These are phyloP conservation scores for Fusarium subtropicale DNA, from an alignment of 2,329 filamentous ascomycete genomes.

Conservation along the genomic window DNA sequence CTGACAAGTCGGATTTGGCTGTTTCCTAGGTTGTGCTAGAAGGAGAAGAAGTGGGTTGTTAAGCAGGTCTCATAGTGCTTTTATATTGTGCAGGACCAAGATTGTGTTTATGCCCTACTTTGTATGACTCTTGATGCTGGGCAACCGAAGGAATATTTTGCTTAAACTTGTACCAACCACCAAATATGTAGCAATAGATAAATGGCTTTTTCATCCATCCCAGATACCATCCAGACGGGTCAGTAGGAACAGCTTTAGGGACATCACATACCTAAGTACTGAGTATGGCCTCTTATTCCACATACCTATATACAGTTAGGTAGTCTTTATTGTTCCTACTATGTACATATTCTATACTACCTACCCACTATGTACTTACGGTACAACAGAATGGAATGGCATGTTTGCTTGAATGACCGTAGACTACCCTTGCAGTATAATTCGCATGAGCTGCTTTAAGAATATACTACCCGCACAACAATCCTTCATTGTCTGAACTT, in stretches of 20 bases:
- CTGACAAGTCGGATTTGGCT: no score
- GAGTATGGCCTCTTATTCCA: no score
- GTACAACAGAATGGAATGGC: background rate
- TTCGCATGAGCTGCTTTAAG: background rate
- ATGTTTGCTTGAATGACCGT: background rate
- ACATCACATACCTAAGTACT: background rate
- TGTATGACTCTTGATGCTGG: no score
- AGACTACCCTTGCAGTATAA: background rate
- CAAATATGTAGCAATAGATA: background rate
- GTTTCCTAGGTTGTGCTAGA: no score
- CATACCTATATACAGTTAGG: no score
- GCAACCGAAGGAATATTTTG: no score
- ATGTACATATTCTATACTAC: background rate
- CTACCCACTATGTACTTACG: no score
- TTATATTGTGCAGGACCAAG: no score
- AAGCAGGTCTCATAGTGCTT: no score
- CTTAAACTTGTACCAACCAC: no score
- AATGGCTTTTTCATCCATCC: background rate
- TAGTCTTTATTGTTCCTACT: background rate
- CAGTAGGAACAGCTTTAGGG: background rate
- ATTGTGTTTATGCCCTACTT: no score
- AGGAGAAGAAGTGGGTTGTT: no score
- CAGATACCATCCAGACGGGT: background rate
- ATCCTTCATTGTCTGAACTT: background rate
- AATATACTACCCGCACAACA: background rate